Conservation (phyloP, 1,284 basidiomycete species). For the Megacollybia platyphylla region DNA sequence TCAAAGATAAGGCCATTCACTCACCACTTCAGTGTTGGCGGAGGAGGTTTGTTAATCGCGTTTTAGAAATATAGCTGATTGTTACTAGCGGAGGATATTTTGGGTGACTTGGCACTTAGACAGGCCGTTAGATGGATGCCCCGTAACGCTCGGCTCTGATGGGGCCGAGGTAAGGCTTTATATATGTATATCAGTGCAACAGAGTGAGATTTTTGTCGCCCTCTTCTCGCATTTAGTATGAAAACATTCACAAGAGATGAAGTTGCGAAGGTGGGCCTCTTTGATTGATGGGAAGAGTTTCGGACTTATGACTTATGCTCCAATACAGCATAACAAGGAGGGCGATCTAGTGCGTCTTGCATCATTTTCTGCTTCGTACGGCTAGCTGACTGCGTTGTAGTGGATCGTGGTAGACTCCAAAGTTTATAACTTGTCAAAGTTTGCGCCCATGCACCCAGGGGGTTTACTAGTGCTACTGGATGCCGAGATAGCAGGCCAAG, state of each 20-base stretch:
- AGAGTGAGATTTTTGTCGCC: too few species aligned
- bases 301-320: conserved; percentile 1
- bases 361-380: not conserved
- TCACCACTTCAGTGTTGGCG: conserved; percentile 20
- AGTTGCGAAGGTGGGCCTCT: conserved; percentile 30
- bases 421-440: conserved; percentile 66
- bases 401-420: conserved; percentile 72
- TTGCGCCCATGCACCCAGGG: conserved; percentile 65
- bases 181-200: too few species aligned
- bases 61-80: conserved; percentile 12
- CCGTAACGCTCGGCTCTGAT: conserved; percentile 31
- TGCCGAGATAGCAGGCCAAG: conserved; percentile 50
- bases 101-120: conserved; percentile 52
- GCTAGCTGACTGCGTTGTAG: conserved; percentile 12
- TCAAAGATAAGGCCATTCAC: not conserved
- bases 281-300: conserved; percentile 1
- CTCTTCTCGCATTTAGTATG: not conserved
- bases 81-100: conserved; percentile 34
- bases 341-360: conserved; percentile 45
- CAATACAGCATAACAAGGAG: conserved; percentile 57
- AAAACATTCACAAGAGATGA: conserved; percentile 36
- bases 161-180: not conserved
- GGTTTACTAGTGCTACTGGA: conserved; percentile 48
- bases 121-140: conserved; percentile 54
- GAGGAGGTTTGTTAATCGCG: conserved; percentile 20